Evolutionary conservation across 306 rosid genomes (phyloP).

Genomic region (Quercus rubra): DNA sequence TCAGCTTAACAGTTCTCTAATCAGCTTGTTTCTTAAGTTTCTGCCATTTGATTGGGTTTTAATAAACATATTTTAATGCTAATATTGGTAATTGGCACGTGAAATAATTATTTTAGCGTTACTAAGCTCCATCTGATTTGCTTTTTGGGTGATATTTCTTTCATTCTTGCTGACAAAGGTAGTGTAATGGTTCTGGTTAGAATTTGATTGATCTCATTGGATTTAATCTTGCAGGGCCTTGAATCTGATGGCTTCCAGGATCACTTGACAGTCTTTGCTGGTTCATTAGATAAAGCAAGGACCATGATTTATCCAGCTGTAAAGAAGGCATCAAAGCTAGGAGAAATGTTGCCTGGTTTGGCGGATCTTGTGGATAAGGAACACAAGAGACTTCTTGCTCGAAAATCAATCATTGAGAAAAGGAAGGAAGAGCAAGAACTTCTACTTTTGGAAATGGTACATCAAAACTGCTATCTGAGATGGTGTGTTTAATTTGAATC

Average conservation of each 20-base stretch:
- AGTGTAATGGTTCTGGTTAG: background rate
- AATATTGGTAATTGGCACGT: background rate
- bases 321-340: slow-evolving; percentile 49
- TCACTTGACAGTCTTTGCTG: slow-evolving; percentile 78
- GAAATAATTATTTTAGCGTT: background rate
- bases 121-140: background rate
- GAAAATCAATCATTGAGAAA: slow-evolving; percentile 87
- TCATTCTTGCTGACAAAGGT: background rate
- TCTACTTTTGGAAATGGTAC: slow-evolving; percentile 84
- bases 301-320: slow-evolving; percentile 65
- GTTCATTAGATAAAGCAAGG: slow-evolving; percentile 65
- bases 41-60: background rate
- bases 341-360: slow-evolving; percentile 56
- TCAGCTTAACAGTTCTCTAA: background rate
- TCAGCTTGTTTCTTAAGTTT: background rate
- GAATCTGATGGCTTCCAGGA: slow-evolving; percentile 79
- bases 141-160: background rate
- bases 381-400: slow-evolving; percentile 93
- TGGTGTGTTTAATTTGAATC: background rate
- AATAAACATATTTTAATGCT: background rate
- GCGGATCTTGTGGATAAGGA: slow-evolving; percentile 80
- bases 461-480: background rate
- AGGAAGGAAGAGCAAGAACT: slow-evolving; percentile 97
- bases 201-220: background rate
- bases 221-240: slow-evolving; percentile 44